Evolutionary conservation across 2,329 filamentous ascomycete genomes (phyloP), one percentile per base, ranked within the genome.

Genomic region (Aciculosporium take): DNA sequence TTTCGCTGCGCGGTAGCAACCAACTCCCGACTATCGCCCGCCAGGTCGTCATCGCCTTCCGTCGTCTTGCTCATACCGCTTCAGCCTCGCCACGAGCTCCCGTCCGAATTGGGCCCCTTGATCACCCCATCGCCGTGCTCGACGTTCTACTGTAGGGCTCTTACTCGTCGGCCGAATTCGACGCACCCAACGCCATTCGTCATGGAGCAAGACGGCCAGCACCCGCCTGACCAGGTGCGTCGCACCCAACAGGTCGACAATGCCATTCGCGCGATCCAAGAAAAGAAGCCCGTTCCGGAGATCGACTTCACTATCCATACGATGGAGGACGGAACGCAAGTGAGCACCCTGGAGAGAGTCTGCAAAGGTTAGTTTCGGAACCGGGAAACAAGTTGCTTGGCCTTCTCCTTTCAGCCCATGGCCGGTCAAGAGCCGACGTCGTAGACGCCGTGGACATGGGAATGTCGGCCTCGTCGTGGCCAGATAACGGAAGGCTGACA

Each of bases 281-380:
- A 95, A 56, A 96, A 96, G 81, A 89, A 84, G 70, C 88, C 89
- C 41, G 74, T 93, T 39, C 91, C 91, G 44, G 89, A 96, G 72
- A 96, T 98, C 57, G 91, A 98, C 69, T 98, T 98, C 63, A 93
- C 86, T 43, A 79, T 98, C 57, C 91, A 98, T 65, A 91, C 84
- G 48, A 95, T 96, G 89, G 91, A 98, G 63, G 91, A 98, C 71
- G 86, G 85, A 58, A 80, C 76, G 41, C 86, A 94, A 68, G 91
- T 98, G 60, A 96, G 77, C 76, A 98, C 91, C 47, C 67, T 83
- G 60, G 91, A 98, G 67, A 78, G 91, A 61, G 91, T 98, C 47
- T 94, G 89, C 74, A 98, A 96, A 87, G 91, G 91, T 96, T 76
- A 49, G 64, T 58, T 36, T 28, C n/a, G 17, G n/a, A 23, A 4